A percentile compares a stretch with the other conserved stretches of the same genome.
These are phyloP conservation scores for Capronia americana DNA, from an alignment of 2,329 filamentous ascomycete genomes.

Conservation along the genomic window DNA sequence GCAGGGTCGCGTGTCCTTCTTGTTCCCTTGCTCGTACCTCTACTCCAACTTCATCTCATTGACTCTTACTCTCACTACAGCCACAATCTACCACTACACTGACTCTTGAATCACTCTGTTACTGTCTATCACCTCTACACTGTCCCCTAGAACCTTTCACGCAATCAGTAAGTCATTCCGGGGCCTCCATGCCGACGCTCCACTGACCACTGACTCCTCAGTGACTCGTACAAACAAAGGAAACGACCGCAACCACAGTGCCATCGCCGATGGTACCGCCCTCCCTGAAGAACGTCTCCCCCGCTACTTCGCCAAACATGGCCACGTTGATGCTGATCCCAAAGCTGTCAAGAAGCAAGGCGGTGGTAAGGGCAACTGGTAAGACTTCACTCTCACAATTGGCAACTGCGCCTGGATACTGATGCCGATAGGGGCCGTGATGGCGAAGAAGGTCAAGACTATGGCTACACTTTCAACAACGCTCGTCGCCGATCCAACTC, in stretches of 20 bases:
- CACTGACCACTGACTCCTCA: constrained; percentile 47
- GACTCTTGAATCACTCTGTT: constrained; percentile 19
- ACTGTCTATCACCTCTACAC: constrained; percentile 19
- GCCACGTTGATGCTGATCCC: constrained; percentile 79
- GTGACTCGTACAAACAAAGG: constrained; percentile 98
- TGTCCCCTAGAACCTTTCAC: neutral
- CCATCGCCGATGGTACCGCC: constrained; percentile 75
- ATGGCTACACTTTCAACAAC: constrained; percentile 82
- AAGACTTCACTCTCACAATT: constrained; percentile 48
- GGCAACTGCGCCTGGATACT: constrained; percentile 15
- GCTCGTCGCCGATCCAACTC: constrained; percentile 92
- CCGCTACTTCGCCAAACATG: constrained; percentile 90
- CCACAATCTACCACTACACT: constrained; percentile 28
- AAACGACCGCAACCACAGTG: constrained; percentile 90
- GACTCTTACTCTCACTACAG: constrained; percentile 29
- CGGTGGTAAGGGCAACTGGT: constrained; percentile 93
- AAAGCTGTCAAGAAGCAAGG: constrained; percentile 98
- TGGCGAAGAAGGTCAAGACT: constrained; percentile 84
- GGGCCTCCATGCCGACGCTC: constrained; percentile 2
- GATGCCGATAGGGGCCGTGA: constrained; percentile 71
- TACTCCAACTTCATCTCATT: constrained; percentile 32
- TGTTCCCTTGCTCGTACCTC: constrained; percentile 19
- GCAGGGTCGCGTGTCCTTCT: constrained; percentile 34
- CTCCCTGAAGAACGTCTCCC: constrained; percentile 75
- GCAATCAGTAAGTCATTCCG: constrained; percentile 36